Conservation (phyloP, 805 yeast genomes). For the Ogataea thermomethanolica region DNA sequence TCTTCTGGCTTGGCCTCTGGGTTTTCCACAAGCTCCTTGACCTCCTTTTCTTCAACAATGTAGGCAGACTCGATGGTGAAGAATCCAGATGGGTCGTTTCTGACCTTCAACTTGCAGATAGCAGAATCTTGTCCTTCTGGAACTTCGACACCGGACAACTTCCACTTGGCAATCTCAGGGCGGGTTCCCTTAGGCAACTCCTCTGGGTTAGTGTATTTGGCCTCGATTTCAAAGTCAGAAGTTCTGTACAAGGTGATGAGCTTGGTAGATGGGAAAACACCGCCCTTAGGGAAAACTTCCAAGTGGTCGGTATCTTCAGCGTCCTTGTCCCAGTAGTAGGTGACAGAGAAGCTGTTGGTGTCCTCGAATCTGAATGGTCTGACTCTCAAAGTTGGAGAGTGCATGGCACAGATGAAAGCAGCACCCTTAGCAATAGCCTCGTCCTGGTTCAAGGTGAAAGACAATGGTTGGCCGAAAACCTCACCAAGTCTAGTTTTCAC, state of each 20-base stretch:
- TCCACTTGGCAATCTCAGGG: constrained; percentile 77
- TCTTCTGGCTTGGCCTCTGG: constrained; percentile 53
- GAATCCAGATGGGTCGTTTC: constrained; percentile 96
- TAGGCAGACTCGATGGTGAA: constrained; percentile 91
- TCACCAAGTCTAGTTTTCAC: constrained; percentile 78
- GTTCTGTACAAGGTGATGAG: constrained; percentile 90
- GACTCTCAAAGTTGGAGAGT: constrained; percentile 97
- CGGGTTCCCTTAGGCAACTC: constrained; percentile 70
- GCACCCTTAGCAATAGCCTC: constrained; percentile 99
- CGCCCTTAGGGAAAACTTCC: constrained; percentile 96
- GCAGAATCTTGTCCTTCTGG: constrained; percentile 71
- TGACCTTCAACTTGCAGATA: constrained; percentile 87
- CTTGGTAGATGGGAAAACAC: constrained; percentile 91
- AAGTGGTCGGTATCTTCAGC: constrained; percentile 87
- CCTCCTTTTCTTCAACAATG: constrained; percentile 87
- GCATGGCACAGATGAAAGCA: constrained; percentile 97
- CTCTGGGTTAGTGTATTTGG: constrained; percentile 74
- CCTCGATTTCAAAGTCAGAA: constrained; percentile 81
- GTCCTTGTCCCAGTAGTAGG: constrained; percentile 92
- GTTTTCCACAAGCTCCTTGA: constrained; percentile 82
- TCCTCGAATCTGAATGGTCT: constrained; percentile 99
- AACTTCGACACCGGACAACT: constrained; percentile 78
- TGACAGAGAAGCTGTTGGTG: constrained; percentile 84
- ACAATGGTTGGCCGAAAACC: constrained; percentile 79
- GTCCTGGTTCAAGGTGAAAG: constrained; percentile 96